Evolutionary conservation across 768 basidiomycete species (phyloP).

Genomic region (Gloeophyllum trabeum): DNA sequence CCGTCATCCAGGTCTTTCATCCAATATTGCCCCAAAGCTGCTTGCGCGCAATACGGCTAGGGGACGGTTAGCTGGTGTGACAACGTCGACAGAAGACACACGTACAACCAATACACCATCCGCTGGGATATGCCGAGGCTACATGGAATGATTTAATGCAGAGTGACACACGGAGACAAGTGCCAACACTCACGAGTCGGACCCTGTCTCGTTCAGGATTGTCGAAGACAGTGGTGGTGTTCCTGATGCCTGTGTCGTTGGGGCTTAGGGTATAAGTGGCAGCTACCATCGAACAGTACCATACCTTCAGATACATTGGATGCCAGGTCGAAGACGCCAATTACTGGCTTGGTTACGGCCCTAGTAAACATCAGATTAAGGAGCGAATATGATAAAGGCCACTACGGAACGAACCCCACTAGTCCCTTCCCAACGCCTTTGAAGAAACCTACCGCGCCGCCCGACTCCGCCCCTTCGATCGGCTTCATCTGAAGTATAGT

Average conservation of each 20-base stretch:
- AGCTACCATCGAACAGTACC: not conserved
- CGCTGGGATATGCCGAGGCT: slow-evolving; percentile 79
- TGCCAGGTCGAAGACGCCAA: slow-evolving; percentile 93
- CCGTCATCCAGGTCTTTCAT: slow-evolving; percentile 91
- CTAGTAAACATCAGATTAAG: slow-evolving; percentile 23
- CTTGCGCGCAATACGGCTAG: slow-evolving; percentile 82
- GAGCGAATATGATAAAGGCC: no score
- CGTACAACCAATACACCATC: slow-evolving; percentile 84
- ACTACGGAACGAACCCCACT: slow-evolving; percentile 87
- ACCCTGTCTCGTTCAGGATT: slow-evolving; percentile 81
- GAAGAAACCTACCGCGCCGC: slow-evolving; percentile 93
- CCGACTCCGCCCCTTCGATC: slow-evolving; percentile 90
- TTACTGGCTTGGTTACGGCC: slow-evolving; percentile 90
- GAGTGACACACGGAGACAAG: not conserved
- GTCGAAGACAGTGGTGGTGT: slow-evolving; percentile 98
- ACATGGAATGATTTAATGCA: slow-evolving; percentile 1
- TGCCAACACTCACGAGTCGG: slow-evolving; percentile 44
- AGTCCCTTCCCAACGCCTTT: slow-evolving; percentile 96
- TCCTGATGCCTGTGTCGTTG: slow-evolving; percentile 66
- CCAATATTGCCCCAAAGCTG: slow-evolving; percentile 94
- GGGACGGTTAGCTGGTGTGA: slow-evolving; percentile 2
- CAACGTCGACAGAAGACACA: slow-evolving; percentile 3
- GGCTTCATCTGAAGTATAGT: slow-evolving; percentile 68
- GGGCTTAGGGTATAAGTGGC: not conserved
- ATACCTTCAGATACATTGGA: slow-evolving; percentile 89